Percentiles rank a stretch among this genome's conserved stretches.
phyloP scores from a whole-genome alignment of 2,329 filamentous ascomycete species.

The Daldinia sp. region DNA sequence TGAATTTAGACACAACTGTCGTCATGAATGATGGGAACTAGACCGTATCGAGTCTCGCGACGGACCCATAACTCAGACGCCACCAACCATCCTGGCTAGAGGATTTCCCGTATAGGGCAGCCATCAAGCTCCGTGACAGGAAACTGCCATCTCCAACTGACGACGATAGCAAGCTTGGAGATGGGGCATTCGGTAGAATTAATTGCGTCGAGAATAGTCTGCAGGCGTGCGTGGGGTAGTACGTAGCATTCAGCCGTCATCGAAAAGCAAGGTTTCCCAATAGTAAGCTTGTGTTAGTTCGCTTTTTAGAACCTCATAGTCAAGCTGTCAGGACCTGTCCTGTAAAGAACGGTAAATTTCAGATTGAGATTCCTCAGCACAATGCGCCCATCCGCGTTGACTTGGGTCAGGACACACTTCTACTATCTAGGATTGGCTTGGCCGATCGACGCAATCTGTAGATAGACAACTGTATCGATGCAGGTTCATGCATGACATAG shows the following conservation, averaged over 20 bases:
- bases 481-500: constrained; percentile 46
- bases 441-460: constrained; percentile 36
- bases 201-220: constrained; percentile 32
- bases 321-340: constrained; percentile 15
- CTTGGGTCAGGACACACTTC: constrained; percentile 34
- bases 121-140: constrained; percentile 30
- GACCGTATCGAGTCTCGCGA: constrained; percentile 28
- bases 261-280: constrained; percentile 27
- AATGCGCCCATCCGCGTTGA: constrained; percentile 31
- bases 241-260: constrained; percentile 40
- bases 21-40: constrained; percentile 39
- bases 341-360: constrained; percentile 21
- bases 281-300: constrained; percentile 37
- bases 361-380: constrained; percentile 27
- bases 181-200: constrained; percentile 34
- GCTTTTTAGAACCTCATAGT: constrained; percentile 14
- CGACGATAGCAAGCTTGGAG: constrained; percentile 26
- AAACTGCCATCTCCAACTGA: constrained; percentile 35
- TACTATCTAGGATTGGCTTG: constrained; percentile 19
- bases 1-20: constrained; percentile 37
- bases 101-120: constrained; percentile 29
- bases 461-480: constrained; percentile 42
- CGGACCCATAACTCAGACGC: constrained; percentile 22
- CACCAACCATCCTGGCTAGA: constrained; percentile 29
- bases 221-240: constrained; percentile 40